phyloP scores from a whole-genome alignment of 805 yeast species.

The Hanseniaspora hatyaiensis region DNA sequence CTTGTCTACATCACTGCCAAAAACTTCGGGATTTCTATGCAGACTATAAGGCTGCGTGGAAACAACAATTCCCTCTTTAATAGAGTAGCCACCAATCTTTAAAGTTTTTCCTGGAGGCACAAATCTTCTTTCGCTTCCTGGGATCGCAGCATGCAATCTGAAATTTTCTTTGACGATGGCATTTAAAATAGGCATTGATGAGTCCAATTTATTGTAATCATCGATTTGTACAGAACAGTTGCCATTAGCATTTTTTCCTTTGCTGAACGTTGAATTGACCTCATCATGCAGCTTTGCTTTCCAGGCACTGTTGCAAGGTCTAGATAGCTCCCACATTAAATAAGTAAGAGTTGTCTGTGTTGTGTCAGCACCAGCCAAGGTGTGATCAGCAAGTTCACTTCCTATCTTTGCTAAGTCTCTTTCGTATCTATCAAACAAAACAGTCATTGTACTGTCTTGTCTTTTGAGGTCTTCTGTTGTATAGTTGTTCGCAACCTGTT shows the following conservation, averaged over 20 bases:
- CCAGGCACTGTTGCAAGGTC: conserved; percentile 35
- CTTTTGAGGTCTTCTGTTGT: conserved; percentile 17
- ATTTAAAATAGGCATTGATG: conserved; percentile 38
- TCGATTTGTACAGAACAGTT: conserved; percentile 18
- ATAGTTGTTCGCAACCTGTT: conserved; percentile 18
- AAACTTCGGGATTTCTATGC: conserved; percentile 42
- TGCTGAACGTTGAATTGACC: conserved; percentile 27
- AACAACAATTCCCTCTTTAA: conserved; percentile 46
- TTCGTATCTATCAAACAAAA: conserved; percentile 12
- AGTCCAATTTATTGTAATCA: conserved; percentile 36
- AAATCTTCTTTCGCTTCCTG: conserved; percentile 59
- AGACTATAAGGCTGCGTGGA: conserved; percentile 57
- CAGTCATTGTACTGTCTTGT: conserved; percentile 17
- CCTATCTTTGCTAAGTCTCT: conserved; percentile 18
- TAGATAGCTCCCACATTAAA: conserved; percentile 46
- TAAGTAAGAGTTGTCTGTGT: conserved; percentile 56
- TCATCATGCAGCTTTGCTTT: conserved; percentile 43
- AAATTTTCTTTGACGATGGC: conserved; percentile 53
- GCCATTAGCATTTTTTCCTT: no score
- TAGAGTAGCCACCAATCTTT: conserved; percentile 19
- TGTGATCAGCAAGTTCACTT: conserved; percentile 47
- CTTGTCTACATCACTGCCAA: conserved; percentile 37
- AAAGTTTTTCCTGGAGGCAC: conserved; percentile 29
- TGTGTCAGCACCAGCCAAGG: conserved; percentile 70
- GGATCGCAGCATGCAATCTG: conserved; percentile 58